These are phyloP conservation scores for Magnusiomyces suaveolens DNA, from an alignment of 1,139 yeast species.

Conservation along the genomic window DNA sequence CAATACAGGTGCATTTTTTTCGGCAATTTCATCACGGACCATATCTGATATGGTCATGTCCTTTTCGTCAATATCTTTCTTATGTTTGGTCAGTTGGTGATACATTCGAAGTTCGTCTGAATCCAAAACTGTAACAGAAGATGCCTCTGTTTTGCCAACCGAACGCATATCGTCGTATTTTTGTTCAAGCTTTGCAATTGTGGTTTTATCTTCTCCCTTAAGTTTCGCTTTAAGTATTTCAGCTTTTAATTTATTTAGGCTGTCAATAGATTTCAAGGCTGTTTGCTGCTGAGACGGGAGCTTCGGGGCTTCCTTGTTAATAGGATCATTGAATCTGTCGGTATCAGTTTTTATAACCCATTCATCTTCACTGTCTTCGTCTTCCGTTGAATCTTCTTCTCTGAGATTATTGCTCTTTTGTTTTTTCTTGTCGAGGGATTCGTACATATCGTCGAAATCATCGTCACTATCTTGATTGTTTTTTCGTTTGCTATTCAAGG, in stretches of 20 bases:
- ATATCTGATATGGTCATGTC: slow-evolving; percentile 35
- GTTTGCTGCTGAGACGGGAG: not conserved
- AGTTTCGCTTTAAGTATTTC: slow-evolving; percentile 33
- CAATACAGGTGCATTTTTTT: slow-evolving; percentile 20
- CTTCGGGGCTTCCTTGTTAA: not conserved
- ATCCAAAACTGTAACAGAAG: slow-evolving; percentile 8
- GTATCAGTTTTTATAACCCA: slow-evolving; percentile 23
- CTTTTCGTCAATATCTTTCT: slow-evolving; percentile 14
- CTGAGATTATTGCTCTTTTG: slow-evolving; percentile 2
- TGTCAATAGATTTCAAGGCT: slow-evolving; percentile 8
- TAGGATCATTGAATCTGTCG: slow-evolving; percentile 5
- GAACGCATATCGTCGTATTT: slow-evolving; percentile 26
- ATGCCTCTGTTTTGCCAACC: not conserved
- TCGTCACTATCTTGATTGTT: slow-evolving; percentile 11
- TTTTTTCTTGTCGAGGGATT: not conserved
- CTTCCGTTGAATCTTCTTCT: slow-evolving; percentile 1
- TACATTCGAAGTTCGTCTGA: slow-evolving; percentile 12
- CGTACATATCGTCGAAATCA: slow-evolving; percentile 9
- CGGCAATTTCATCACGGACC: slow-evolving; percentile 33
- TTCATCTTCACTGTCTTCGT: slow-evolving; percentile 19
- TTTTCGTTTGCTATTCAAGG: not conserved
- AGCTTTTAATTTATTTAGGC: slow-evolving; percentile 32
- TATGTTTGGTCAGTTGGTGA: slow-evolving; percentile 4
- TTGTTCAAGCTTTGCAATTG: slow-evolving; percentile 25
- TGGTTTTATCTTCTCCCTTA: slow-evolving; percentile 20